Conservation (phyloP, 331 rosid genomes). For the Quercus tomentella region DNA sequence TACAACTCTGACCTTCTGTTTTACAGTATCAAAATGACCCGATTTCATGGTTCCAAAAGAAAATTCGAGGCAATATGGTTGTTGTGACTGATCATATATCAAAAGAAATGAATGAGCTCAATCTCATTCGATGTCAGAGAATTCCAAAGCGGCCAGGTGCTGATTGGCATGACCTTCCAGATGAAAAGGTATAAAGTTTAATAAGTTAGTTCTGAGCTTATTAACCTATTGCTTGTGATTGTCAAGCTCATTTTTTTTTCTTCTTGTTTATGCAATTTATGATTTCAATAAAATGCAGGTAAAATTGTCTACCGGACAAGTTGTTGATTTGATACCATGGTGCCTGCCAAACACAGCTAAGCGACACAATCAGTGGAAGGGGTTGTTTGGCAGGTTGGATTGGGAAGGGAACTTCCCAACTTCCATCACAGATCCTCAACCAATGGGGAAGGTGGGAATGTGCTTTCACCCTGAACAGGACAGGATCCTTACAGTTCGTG, state of each 20-base stretch:
- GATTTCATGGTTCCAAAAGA: conserved; percentile 85
- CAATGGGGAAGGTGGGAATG: conserved; percentile 99
- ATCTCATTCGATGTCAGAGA: conserved; percentile 72
- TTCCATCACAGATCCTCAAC: conserved; percentile 94
- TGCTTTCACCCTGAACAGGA: conserved; percentile 98
- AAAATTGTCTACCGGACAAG: conserved; percentile 65
- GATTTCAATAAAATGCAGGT: conserved; percentile 40
- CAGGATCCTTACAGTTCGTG: conserved; percentile 85
- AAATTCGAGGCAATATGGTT: conserved; percentile 63
- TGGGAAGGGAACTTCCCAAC: conserved; percentile 99
- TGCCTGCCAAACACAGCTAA: conserved; percentile 95
- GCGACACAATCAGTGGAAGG: conserved; percentile 97
- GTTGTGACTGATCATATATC: conserved; percentile 81
- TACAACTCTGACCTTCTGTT: conserved; percentile 3
- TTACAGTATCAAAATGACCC: conserved; percentile 69
- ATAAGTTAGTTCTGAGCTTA: background rate
- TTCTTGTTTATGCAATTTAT: background rate
- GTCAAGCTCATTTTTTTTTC: background rate
- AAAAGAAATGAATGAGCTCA: conserved; percentile 93
- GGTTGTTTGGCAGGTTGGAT: conserved; percentile 89
- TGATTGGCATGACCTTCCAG: conserved; percentile 95
- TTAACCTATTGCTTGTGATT: background rate
- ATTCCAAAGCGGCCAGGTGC: conserved; percentile 90
- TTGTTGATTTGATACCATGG: conserved; percentile 93
- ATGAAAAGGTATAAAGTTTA: conserved; percentile 58